Percentiles rank a stretch among this genome's conserved stretches.
These are phyloP conservation scores for Epicoccum sorghinum DNA, from an alignment of 2,329 filamentous ascomycete species.

Conservation along the genomic window DNA sequence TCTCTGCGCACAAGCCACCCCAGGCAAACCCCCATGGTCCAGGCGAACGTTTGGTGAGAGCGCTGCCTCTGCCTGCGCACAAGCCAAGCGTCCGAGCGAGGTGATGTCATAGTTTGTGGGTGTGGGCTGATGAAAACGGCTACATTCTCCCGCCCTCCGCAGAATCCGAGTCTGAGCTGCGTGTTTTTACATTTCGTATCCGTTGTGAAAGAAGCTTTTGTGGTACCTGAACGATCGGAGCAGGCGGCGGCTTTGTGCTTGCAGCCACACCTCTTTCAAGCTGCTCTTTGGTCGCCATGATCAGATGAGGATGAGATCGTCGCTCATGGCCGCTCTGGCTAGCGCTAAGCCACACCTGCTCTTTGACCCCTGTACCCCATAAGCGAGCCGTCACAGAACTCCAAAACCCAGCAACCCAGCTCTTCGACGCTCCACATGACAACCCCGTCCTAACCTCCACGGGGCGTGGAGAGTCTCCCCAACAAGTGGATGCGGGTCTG, in stretches of 20 bases:
- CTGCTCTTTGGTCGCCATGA: slow-evolving; percentile 20
- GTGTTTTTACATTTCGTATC: background rate
- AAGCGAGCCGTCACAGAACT: slow-evolving; percentile 29
- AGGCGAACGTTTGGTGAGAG: background rate
- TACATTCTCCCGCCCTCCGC: slow-evolving; percentile 5
- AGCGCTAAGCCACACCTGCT: slow-evolving; percentile 22
- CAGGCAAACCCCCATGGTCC: background rate
- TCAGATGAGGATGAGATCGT: slow-evolving; percentile 29
- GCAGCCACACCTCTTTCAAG: slow-evolving; percentile 26
- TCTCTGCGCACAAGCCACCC: slow-evolving; percentile 12
- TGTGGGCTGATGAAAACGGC: slow-evolving; percentile 14
- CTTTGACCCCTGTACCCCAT: slow-evolving; percentile 16
- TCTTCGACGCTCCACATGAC: slow-evolving; percentile 14
- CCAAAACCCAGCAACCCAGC: slow-evolving; percentile 5
- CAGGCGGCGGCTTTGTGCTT: slow-evolving; percentile 22
- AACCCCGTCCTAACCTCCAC: slow-evolving; percentile 15
- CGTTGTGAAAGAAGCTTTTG: slow-evolving; percentile 8
- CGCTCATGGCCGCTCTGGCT: slow-evolving; percentile 20
- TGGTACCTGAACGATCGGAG: slow-evolving; percentile 32
- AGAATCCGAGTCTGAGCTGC: background rate
- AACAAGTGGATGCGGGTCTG: slow-evolving; percentile 4
- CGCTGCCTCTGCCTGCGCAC: slow-evolving; percentile 13
- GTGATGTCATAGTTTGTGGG: slow-evolving; percentile 13
- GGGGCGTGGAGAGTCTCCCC: slow-evolving; percentile 7
- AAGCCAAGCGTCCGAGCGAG: slow-evolving; percentile 8